Base-by-base conservation (phyloP, 805 yeast species). In the Metschnikowia dekortorum region DNA sequence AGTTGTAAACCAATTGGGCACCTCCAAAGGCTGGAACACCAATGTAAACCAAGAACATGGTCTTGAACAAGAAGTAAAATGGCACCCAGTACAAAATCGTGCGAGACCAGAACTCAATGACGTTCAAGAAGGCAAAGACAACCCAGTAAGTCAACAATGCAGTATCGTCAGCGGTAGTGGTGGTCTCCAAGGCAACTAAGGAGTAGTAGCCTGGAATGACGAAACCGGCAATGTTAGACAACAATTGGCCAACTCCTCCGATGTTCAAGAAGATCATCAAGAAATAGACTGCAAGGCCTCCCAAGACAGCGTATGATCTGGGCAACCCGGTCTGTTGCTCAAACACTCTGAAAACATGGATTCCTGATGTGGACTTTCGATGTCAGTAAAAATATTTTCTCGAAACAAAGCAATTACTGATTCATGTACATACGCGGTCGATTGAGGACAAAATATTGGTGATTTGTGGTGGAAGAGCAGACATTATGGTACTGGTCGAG, bases 101-200 rank as follows among this genome's bases (percentile, higher is more conserved):
- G 63, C 83, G 82, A 48, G 96, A 84, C 98, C 97, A 94, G 80
- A 89, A 94, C 75, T 94, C 99, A 62, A 89, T 67, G 47, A 94
- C 91, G 68, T 84, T 89, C 74, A 94, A 81, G 61, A 84, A 83
- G 13, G 97, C 96, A 66, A 88, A 94, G n/a, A 94, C 96, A 51
- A 94, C 97, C 99, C 99, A 94, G 78, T 94, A 94, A 11, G 97
- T 88, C 64, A 94, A 80, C 66, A 88, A 81, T 67, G 86, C 85
- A 43, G 94, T 83, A 70, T 94, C 99, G 68, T 92, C 97, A 39
- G 73, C 70, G 39, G 83, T 71, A 14, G 79, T 64, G 8, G 81
- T 57, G 22, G 96, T 86, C 68, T 83, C 87, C 58, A 94, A 76
- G 22, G 99, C 98, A 55, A 81, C 67, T 54, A 94, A 75, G 8